Evolutionary conservation across 1,284 basidiomycete genomes (phyloP).

Genomic region (Polyporus tsugae): DNA sequence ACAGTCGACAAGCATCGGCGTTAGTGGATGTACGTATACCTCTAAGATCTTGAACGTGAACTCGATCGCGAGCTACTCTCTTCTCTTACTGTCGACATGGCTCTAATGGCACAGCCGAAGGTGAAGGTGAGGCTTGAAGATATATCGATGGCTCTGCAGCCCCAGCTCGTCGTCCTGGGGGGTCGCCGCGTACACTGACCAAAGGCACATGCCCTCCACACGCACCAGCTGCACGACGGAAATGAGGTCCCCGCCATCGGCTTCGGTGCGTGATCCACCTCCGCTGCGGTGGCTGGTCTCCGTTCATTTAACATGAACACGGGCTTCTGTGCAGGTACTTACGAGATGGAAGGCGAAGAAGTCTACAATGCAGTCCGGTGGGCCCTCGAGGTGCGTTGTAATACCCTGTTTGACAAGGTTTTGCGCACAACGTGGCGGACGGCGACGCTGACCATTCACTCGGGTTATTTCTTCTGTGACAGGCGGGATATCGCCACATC

Average conservation of each 20-base stretch:
- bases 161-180: background rate
- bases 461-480: slow-evolving; percentile 4
- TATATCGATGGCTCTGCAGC: background rate
- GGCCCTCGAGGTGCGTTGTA: slow-evolving; percentile 63
- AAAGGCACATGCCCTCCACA: background rate
- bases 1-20: background rate
- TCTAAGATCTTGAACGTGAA: background rate
- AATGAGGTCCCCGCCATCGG: slow-evolving; percentile 70
- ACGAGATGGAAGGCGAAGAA: slow-evolving; percentile 67
- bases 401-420: slow-evolving; percentile 20
- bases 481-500: slow-evolving; percentile 74
- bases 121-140: slow-evolving; percentile 18
- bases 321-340: slow-evolving; percentile 56
- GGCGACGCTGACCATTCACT: background rate
- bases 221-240: slow-evolving; percentile 63
- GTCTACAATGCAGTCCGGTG: slow-evolving; percentile 65
- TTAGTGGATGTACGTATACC: background rate
- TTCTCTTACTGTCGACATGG: background rate
- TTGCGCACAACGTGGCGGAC: background rate
- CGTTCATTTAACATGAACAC: slow-evolving; percentile 8
- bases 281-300: background rate
- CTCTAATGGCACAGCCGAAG: slow-evolving; percentile 9
- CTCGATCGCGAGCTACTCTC: background rate
- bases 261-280: slow-evolving; percentile 53
- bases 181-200: background rate